Evolutionary conservation across 2,329 filamentous ascomycete species (phyloP), one percentile per base, ranked within the genome.

Genomic region (Harringtonia lauricola): DNA sequence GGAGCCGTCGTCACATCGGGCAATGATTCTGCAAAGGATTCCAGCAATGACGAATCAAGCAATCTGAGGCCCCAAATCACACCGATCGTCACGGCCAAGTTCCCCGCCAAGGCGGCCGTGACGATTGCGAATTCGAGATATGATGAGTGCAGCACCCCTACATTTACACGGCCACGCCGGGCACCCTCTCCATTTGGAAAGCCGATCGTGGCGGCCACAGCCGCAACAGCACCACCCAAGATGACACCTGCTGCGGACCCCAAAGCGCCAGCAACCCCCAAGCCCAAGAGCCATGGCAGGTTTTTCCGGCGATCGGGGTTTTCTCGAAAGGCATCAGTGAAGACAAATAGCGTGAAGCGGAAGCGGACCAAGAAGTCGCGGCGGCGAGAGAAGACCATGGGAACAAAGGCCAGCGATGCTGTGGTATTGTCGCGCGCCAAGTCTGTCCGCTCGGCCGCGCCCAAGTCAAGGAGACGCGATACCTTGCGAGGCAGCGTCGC

Each of bases 301-400:
- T n/a, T n/a, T n/a, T 39, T 40, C 47, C 50, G 37, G 26, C 41
- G 34, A 7, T 26, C 39, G 42, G 37, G 28, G 9, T 57, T 55
- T 24, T 51, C 48, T 28, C 57, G 55, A 43, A 59, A 51, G 26
- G 36, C 57, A 1, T 63, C 65, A 0, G 49, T 52, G 15, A 26
- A 39, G 10, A 9, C 35, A 2, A 50, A 57, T 3, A 60, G 59
- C 34, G 55, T 62, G 3, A 68, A 67, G 50, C 61, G 64, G 42
- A 65, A 63, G 33, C 65, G 60, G 45, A 63, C 61, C 4, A 68
- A 65, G 51, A 68, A 66, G 53, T n/a, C 30, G 6, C 29, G 21
- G 3, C 35, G 41, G 28, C 35, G 29, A 7, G 19, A 38, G 33
- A 10, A 17, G 6, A 52, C 56, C 39, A 53, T 57, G 39, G 47